Base-by-base conservation (phyloP, 345 rosid genomes). In the Barbarea vulgaris region DNA sequence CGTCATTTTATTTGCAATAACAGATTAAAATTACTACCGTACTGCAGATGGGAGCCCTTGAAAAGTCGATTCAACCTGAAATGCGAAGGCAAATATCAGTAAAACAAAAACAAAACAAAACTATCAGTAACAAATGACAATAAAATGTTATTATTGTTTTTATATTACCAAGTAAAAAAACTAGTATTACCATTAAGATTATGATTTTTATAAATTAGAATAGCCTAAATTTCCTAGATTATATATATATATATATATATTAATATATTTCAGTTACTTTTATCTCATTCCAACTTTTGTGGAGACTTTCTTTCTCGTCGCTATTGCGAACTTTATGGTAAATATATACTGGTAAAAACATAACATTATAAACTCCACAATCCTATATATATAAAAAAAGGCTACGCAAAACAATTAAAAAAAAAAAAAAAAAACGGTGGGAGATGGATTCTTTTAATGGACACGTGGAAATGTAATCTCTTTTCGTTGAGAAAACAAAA, bases 321-420 rank as follows among this genome's bases (percentile, higher is more conserved):
- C 73, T 67, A 17, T 66, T 58, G 61, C 30, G 10, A 58, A 75
- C 68, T 58, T 67, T 67, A 24, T 48, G 7, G 52, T 31, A 48
- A 48, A 31, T 31, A 30, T 30, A 31, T 5, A 17, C 24, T 17
- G 36, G 14, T 11, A 34, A 59, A 59, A 34, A 34, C 28, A 33
- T 12, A 60, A 62, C 34, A 37, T 22, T 60, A 4, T 21, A 39
- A 61, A 22, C 48, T 14, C 33, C 19, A 39, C 21, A 37, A 61
- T 42, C 47, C 7, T 37, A 39, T 13, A 17, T 13, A 39, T 37
- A 17, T 13, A 39, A 22, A 31, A 21, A 11, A 33, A 2, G 6
- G 19, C 9, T 12, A 13, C 36, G n/a, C 56, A 51, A 51, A 18
- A 51, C 7, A 51, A 6, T 9, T 9, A 12, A 12, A 24, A 37